phyloP scores from a whole-genome alignment of 495 filamentous ascomycete species.

The Penicillium desertorum region DNA sequence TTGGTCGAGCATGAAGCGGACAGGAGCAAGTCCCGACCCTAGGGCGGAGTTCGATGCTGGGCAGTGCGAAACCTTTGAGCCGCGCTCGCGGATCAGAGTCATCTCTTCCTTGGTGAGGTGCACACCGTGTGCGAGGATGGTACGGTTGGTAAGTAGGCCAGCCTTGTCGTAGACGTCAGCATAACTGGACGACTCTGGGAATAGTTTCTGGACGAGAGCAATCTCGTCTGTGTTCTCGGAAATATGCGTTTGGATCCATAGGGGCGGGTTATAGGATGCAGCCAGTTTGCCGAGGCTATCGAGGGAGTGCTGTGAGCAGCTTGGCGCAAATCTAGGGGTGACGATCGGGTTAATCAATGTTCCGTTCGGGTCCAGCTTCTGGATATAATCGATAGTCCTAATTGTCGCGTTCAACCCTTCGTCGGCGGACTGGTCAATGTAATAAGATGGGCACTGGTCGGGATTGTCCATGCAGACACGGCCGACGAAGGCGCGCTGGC shows the following conservation, averaged over 20 bases:
- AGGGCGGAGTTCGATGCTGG: slow-evolving; percentile 81
- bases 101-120: slow-evolving; percentile 68
- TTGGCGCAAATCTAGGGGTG: slow-evolving; percentile 87
- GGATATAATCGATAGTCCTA: slow-evolving; percentile 66
- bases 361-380: slow-evolving; percentile 59
- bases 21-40: slow-evolving; percentile 68
- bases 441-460: slow-evolving; percentile 64
- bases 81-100: slow-evolving; percentile 55
- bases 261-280: slow-evolving; percentile 47
- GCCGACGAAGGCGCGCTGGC: slow-evolving; percentile 85
- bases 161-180: slow-evolving; percentile 73
- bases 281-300: slow-evolving; percentile 62
- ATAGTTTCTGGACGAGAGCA: slow-evolving; percentile 64
- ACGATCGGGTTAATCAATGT: slow-evolving; percentile 72
- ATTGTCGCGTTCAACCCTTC: slow-evolving; percentile 56
- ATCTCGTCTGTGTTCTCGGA: slow-evolving; percentile 78
- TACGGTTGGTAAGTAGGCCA: slow-evolving; percentile 66
- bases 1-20: slow-evolving; percentile 69
- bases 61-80: slow-evolving; percentile 76
- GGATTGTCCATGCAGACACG: slow-evolving; percentile 80
- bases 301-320: slow-evolving; percentile 64
- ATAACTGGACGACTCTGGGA: slow-evolving; percentile 65
- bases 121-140: slow-evolving; percentile 84
- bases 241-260: slow-evolving; percentile 89
- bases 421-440: slow-evolving; percentile 65